Base-by-base conservation (phyloP, 2,329 filamentous ascomycete species). In the Botrytis medusae region DNA sequence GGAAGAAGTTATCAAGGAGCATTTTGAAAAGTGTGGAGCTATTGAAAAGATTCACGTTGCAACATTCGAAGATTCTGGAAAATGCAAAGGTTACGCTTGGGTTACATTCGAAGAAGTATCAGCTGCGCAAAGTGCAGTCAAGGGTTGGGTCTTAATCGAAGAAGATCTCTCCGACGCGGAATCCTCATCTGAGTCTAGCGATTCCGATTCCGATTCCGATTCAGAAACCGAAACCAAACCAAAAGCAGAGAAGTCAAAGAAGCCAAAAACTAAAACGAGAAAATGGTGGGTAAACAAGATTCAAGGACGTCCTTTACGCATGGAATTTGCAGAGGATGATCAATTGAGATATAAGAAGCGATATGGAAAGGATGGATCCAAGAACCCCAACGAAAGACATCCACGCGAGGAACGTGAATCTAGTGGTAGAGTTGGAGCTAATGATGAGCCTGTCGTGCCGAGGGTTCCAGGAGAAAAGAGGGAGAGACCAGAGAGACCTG, bases 1-100 rank as follows among this genome's bases (percentile, higher is more conserved):
- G 10, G 92, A 95, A 78, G 94, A 97, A 72, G 90, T 93, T 78
- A 83, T 99, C 68, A 86, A 90, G 77, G 87, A 91, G 76, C 93
- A 97, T 81, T 98, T 97, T 82, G 87, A 87, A 67, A 93, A 91
- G 81, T 98, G 95, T 81, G 96, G 96, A 69, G 87, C 91, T 75
- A 89, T 98, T 75, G 89, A 91, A 71, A 93, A 93, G 84, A 88
- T 94, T 76, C 95, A 97, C 83, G 86, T 98, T 77, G 96, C 96
- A 4, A 97, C 95, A 0, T 99, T 99, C 81, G 93, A 98, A 82
- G 97, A 99, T 82, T 92, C 92, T 32, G 96, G 96, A 61, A 99
- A 98, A 84, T 99, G 96, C 86, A 98, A 98, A 84, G 97, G 96
- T 29, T 99, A 92, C 83, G 96, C 92, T 9, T 99, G 96, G 95